Conservation (phyloP, 805 yeast species). For the Blastobotrys peoriensis region DNA sequence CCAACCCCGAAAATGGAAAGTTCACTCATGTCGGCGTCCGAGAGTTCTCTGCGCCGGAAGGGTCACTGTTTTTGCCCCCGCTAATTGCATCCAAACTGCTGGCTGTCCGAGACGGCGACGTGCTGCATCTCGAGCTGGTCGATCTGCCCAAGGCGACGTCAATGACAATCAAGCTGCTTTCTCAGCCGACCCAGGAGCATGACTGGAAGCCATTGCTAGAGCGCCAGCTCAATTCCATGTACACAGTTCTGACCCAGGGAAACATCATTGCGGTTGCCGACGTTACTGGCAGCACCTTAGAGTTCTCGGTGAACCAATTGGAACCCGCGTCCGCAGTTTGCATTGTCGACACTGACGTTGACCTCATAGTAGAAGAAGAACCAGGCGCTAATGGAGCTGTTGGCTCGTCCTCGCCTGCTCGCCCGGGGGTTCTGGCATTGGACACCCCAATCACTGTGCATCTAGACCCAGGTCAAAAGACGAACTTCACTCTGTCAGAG, state of each 20-base stretch:
- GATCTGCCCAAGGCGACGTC: constrained; percentile 43
- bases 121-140: constrained; percentile 24
- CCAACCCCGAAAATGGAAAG: constrained; percentile 21
- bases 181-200: constrained; percentile 13
- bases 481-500: background rate
- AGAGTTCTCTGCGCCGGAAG: constrained; percentile 42
- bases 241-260: constrained; percentile 43
- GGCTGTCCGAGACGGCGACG: constrained; percentile 11
- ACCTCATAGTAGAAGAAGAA: constrained; percentile 28
- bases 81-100: constrained; percentile 30
- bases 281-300: constrained; percentile 22
- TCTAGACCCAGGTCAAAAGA: background rate
- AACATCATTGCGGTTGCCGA: constrained; percentile 33
- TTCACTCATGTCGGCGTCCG: constrained; percentile 39
- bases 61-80: constrained; percentile 35
- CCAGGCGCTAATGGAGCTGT: background rate
- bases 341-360: constrained; percentile 52
- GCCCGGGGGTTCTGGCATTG: background rate
- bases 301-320: constrained; percentile 35
- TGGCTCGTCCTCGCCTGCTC: background rate
- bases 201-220: constrained; percentile 55
- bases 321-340: constrained; percentile 40
- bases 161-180: constrained; percentile 37
- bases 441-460: background rate
- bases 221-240: constrained; percentile 41